phyloP scores from a whole-genome alignment of 2,329 filamentous ascomycete genomes.

The Emericellopsis atlantica region DNA sequence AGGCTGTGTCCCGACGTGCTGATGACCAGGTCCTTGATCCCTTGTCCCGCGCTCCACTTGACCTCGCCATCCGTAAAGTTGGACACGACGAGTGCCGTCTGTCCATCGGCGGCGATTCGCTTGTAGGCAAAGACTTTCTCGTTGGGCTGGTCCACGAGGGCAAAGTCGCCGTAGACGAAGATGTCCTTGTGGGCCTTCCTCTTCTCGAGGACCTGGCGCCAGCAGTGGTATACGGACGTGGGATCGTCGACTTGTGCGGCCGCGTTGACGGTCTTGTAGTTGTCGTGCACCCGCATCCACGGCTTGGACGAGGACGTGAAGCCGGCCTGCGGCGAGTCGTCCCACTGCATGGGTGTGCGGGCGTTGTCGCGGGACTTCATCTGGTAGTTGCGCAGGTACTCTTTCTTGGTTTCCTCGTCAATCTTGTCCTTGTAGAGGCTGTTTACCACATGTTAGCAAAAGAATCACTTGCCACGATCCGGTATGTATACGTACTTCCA shows the following conservation, averaged over 20 bases:
- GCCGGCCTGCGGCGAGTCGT: constrained; percentile 43
- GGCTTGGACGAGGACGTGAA: constrained; percentile 44
- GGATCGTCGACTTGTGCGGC: constrained; percentile 33
- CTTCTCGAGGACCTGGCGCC: constrained; percentile 42
- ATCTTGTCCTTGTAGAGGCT: constrained; percentile 22
- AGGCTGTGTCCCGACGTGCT: constrained; percentile 12
- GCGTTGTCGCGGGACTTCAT: constrained; percentile 56
- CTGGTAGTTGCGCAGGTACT: constrained; percentile 32
- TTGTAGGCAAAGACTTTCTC: constrained; percentile 24
- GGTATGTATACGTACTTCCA: constrained; percentile 23
- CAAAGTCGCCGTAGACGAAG: constrained; percentile 51
- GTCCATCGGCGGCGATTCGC: constrained; percentile 16
- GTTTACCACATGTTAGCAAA: neutral
- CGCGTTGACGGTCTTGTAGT: constrained; percentile 51
- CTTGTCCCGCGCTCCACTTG: constrained; percentile 14
- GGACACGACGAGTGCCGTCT: constrained; percentile 20
- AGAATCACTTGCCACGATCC: neutral
- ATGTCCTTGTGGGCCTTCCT: constrained; percentile 49
- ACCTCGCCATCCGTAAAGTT: constrained; percentile 22
- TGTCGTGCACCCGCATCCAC: constrained; percentile 61
- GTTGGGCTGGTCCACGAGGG: constrained; percentile 21
- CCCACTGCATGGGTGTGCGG: constrained; percentile 63
- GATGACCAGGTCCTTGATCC: constrained; percentile 19
- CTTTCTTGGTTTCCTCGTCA: constrained; percentile 22
- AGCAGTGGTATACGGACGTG: constrained; percentile 47